phyloP scores from a whole-genome alignment of 108 stramenopile genomes.

The Fistulifera pelliculosa region DNA sequence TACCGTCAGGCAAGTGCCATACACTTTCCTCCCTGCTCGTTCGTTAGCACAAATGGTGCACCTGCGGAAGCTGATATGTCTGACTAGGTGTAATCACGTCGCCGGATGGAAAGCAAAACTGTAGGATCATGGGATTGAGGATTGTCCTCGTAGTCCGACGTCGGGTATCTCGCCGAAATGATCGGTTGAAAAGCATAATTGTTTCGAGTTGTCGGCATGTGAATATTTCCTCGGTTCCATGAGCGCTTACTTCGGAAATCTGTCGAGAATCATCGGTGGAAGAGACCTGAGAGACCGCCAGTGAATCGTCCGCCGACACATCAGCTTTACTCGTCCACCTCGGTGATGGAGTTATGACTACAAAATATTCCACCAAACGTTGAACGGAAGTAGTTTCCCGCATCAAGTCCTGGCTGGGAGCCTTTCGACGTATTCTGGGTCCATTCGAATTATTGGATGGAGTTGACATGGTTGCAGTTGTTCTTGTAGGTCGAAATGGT shows the following conservation, averaged over 20 bases:
- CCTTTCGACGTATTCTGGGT: constrained; percentile 28
- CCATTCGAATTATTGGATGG: too few relatives aligned
- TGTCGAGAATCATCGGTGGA: too few relatives aligned
- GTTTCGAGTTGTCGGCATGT: constrained; percentile 11
- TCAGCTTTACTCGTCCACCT: too few relatives aligned
- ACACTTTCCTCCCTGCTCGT: constrained; percentile 71
- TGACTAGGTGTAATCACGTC: constrained; percentile 46
- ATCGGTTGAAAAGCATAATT: constrained; percentile 43
- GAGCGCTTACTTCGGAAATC: too few relatives aligned
- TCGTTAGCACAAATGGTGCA: constrained; percentile 83
- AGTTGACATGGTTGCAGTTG: too few relatives aligned
- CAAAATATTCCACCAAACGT: constrained; percentile 82
- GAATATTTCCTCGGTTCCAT: constrained; percentile 43
- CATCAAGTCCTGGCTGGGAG: constrained; percentile 23
- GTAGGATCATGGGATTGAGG: constrained; percentile 81
- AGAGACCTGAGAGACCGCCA: too few relatives aligned
- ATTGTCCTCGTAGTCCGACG: constrained; percentile 51
- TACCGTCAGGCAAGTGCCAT: constrained; percentile 78
- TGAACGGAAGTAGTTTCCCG: constrained; percentile 16
- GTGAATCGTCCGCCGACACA: too few relatives aligned
- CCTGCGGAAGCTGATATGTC: constrained; percentile 61
- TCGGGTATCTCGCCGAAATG: constrained; percentile 76
- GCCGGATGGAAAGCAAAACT: constrained; percentile 73
- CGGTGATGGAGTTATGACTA: constrained; percentile 46
- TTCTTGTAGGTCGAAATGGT: too few relatives aligned